Evolutionary conservation across 371 early-diverging fungal genomes (phyloP).

Genomic region (Synchytrium microbalum): DNA sequence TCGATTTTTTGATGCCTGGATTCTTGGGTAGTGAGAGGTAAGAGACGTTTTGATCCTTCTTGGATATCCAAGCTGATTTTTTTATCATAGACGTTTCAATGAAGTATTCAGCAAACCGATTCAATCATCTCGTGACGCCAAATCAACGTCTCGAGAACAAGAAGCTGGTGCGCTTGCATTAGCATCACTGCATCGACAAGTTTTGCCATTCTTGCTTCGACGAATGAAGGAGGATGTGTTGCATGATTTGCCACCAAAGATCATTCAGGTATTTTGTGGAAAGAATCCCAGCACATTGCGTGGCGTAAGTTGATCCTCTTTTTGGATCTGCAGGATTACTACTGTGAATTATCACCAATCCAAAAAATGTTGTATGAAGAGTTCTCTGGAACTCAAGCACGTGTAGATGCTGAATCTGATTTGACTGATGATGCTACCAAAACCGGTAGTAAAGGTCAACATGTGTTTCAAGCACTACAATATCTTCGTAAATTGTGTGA

Average conservation of each 20-base stretch:
- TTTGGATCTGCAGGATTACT: conserved; percentile 66
- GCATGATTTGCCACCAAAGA: conserved; percentile 98
- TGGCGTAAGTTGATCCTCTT: no score
- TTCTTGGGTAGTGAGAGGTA: conserved; percentile 86
- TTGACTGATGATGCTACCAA: conserved; percentile 22
- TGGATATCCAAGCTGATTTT: no score
- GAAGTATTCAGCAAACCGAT: conserved; percentile 88
- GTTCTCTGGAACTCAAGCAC: conserved; percentile 38
- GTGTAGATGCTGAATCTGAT: conserved; percentile 40
- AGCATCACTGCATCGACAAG: conserved; percentile 92
- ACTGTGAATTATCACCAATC: conserved; percentile 88
- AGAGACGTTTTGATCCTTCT: background rate
- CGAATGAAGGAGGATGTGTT: conserved; percentile 98
- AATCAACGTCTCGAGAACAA: conserved; percentile 72
- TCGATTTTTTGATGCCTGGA: conserved; percentile 98
- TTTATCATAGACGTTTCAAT: conserved; percentile 50
- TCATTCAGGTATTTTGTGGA: conserved; percentile 68
- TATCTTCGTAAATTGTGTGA: conserved; percentile 93
- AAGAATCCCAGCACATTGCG: no score
- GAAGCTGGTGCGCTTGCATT: conserved; percentile 73
- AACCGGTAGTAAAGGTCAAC: conserved; percentile 39
- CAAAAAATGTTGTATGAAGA: conserved; percentile 81
- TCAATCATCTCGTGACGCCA: conserved; percentile 79
- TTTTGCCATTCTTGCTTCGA: conserved; percentile 94
- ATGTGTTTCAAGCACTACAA: conserved; percentile 95